Evolutionary conservation across 768 basidiomycete species (phyloP), one percentile per base, ranked within the genome.

Genomic region (Boletus insuetus): DNA sequence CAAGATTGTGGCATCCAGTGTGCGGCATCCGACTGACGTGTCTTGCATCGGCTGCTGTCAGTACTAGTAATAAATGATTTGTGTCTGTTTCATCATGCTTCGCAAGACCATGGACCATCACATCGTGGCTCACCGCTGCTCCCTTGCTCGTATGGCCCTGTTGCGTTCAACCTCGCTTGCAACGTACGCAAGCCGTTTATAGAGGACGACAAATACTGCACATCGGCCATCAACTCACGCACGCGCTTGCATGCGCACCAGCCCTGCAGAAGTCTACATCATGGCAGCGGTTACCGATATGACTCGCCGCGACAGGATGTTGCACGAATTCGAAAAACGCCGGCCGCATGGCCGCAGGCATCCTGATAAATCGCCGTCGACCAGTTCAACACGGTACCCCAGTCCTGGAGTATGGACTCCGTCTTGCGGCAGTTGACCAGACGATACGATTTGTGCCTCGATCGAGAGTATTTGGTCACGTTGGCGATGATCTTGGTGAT

Each of bases 1-100:
- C 29, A 29, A 29, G 29, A 29, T 26, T 26, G 29, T 29, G 8
- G 8, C 29, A 29, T 29, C 29, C 8, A 29, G 29, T 29, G 29
- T 29, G 16, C 20, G 31, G 20, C 32, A 40, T 38, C 16, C 1
- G 10, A 68, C 77, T 40, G 50, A 81, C 78, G 80, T 79, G 67
- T 88, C 82, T 14, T 78, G 75, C 80, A 82, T 82, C 5, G 86
- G 85, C 61, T 85, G 84, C 57, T 89, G 86, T 83, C 86, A 87
- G 68, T 88, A n/a, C n/a, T n/a, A 86, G 57, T 77, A 81, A 56
- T 84, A 87, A 79, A 54, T 83, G 63, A 35, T 29, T 68, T 82
- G 84, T 29, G 85, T 84, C 64, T 87, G 85, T 63, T 85, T 83
- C 82, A 89, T 85, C 80, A 88, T 87, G 63, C 78, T 80, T 34